Conservation (phyloP, 495 filamentous ascomycete species). For the Aspergillus olivimuriae region DNA sequence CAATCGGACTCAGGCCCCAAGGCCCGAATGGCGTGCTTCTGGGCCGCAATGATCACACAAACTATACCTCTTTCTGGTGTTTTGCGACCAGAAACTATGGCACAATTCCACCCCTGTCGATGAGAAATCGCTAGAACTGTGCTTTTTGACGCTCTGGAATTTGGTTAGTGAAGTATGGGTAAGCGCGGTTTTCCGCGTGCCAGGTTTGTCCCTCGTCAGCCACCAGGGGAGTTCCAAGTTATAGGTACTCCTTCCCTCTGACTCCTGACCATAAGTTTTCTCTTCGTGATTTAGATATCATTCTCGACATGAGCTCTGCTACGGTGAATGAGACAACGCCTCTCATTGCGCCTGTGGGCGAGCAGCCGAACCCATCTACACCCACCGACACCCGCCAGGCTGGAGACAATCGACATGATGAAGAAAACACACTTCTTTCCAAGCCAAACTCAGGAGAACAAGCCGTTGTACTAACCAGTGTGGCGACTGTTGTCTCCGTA, state of each 20-base stretch:
- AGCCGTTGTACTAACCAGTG: slow-evolving; percentile 13
- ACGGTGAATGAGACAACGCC: slow-evolving; percentile 5
- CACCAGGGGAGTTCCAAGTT: too few species aligned
- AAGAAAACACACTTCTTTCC: slow-evolving; percentile 20
- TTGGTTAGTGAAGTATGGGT: too few species aligned
- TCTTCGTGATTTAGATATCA: not conserved
- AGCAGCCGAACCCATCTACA: slow-evolving; percentile 1
- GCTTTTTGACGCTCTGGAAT: too few species aligned
- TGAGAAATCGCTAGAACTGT: not conserved
- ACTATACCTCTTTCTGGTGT: not conserved
- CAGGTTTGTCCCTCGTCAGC: too few species aligned
- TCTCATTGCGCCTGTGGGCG: slow-evolving; percentile 1
- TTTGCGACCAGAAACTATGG: not conserved
- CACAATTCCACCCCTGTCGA: not conserved
- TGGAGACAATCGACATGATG: slow-evolving; percentile 10
- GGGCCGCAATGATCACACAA: not conserved
- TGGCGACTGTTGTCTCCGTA: slow-evolving; percentile 29
- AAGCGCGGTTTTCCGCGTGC: too few species aligned
- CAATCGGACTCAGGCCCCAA: too few species aligned
- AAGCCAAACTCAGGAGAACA: not conserved
- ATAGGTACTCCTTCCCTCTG: not conserved
- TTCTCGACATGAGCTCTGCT: not conserved
- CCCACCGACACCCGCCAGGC: not conserved
- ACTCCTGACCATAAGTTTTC: not conserved
- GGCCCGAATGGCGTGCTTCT: slow-evolving; percentile 1